Percentiles rank a stretch among this genome's conserved stretches.
Evolutionary conservation across 768 basidiomycete genomes (phyloP).

Genomic region (Hericium rajendrae): DNA sequence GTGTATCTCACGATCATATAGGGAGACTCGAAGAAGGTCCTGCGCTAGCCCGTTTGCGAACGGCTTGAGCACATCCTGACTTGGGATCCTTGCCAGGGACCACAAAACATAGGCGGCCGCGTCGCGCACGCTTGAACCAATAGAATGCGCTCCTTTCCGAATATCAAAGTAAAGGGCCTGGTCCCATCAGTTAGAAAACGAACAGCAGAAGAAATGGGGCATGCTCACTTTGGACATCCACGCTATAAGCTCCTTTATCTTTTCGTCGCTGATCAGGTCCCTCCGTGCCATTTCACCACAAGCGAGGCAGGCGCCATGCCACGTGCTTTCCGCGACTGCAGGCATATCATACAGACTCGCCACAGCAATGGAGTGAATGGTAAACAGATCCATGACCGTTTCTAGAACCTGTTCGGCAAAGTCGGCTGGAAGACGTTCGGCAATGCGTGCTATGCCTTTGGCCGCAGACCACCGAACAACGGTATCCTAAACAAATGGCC

Average conservation of each 20-base stretch:
- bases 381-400: slow-evolving; percentile 67
- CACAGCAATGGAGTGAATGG: slow-evolving; percentile 58
- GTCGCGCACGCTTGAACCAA: slow-evolving; percentile 92
- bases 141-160: slow-evolving; percentile 83
- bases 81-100: slow-evolving; percentile 81
- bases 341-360: slow-evolving; percentile 63
- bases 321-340: slow-evolving; percentile 73
- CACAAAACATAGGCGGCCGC: slow-evolving; percentile 91
- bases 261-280: slow-evolving; percentile 51
- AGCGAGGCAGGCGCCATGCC: slow-evolving; percentile 92
- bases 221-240: slow-evolving; percentile 70
- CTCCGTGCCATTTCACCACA: slow-evolving; percentile 88
- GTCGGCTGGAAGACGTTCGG: slow-evolving; percentile 67
- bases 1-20: slow-evolving; percentile 90
- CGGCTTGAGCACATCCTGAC: slow-evolving; percentile 44
- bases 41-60: slow-evolving; percentile 60
- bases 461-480: slow-evolving; percentile 91
- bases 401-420: slow-evolving; percentile 78
- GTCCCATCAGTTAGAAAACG: slow-evolving; percentile 3
- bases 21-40: slow-evolving; percentile 64
- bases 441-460: slow-evolving; percentile 81
- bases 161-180: slow-evolving; percentile 91
- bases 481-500: slow-evolving; percentile 57
- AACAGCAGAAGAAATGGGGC: not conserved
- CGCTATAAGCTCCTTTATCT: slow-evolving; percentile 53